Evolutionary conservation across 257 asterid species (phyloP).

Genomic region (Jacaranda mimosifolia): DNA sequence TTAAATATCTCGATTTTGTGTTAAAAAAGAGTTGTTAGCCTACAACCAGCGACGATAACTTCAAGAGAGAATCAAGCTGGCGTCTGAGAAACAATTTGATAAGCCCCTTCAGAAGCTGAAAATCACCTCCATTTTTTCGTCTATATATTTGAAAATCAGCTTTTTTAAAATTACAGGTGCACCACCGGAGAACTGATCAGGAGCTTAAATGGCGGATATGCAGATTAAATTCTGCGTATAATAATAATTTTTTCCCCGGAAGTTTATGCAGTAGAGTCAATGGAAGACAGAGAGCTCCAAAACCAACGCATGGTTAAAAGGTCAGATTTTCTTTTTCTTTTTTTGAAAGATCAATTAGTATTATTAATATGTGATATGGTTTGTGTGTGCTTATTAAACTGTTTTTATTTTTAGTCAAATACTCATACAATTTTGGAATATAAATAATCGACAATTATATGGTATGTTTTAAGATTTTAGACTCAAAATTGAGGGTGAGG

Average conservation of each 20-base stretch:
- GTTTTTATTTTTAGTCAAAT: too few relatives aligned
- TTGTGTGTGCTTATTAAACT: too few relatives aligned
- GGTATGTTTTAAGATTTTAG: too few relatives aligned
- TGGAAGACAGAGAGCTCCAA: slow-evolving; percentile 36
- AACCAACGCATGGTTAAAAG: slow-evolving; percentile 44
- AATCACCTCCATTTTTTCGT: too few relatives aligned
- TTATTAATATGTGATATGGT: too few relatives aligned
- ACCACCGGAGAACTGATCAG: neutral
- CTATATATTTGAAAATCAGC: neutral
- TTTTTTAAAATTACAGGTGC: too few relatives aligned
- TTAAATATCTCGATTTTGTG: neutral
- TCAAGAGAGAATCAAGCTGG: neutral
- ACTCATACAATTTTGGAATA: too few relatives aligned
- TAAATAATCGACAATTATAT: too few relatives aligned
- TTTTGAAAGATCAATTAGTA: neutral
- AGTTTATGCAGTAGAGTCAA: slow-evolving; percentile 36
- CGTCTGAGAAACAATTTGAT: too few relatives aligned
- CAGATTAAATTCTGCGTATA: neutral
- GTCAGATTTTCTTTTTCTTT: slow-evolving; percentile 14
- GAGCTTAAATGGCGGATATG: slow-evolving; percentile 15
- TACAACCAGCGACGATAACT: neutral
- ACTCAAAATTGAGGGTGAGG: too few relatives aligned
- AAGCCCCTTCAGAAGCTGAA: too few relatives aligned
- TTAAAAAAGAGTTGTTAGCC: neutral
- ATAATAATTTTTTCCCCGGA: slow-evolving; percentile 2